Evolutionary conservation across 208 protist species (phyloP).

Genomic region (Acanthamoeba lugdunensis): DNA sequence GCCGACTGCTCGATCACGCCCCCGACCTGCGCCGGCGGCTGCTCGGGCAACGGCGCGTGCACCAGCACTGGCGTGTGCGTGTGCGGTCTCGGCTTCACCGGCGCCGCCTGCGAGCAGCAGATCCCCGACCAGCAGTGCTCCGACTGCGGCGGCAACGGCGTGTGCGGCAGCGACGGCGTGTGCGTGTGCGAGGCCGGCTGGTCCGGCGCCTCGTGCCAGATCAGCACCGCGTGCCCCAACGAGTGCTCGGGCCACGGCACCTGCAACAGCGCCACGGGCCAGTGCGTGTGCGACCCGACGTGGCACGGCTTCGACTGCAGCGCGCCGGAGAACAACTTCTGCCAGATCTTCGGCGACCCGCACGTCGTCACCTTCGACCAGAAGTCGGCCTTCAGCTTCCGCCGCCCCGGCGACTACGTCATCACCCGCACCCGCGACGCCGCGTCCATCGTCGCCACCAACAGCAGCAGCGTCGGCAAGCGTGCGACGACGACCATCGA

Average conservation of each 20-base stretch:
- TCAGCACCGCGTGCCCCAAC: constrained; percentile 44
- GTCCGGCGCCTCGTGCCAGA: neutral
- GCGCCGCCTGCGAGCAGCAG: neutral
- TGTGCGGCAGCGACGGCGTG: constrained; percentile 19
- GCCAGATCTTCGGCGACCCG: constrained; percentile 59
- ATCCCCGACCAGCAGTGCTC: neutral
- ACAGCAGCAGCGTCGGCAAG: neutral
- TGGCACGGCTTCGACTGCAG: constrained; percentile 45
- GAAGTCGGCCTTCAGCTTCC: constrained; percentile 49
- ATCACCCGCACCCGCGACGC: constrained; percentile 19
- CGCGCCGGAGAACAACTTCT: constrained; percentile 27
- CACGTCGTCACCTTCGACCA: constrained; percentile 17
- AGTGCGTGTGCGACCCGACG: constrained; percentile 19
- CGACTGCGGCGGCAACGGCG: constrained; percentile 37
- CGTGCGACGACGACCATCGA: constrained; percentile 2
- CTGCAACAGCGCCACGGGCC: constrained; percentile 1
- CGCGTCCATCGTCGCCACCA: neutral
- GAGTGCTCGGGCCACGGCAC: constrained; percentile 53
- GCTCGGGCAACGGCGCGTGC: constrained; percentile 47
- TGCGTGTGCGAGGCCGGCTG: constrained; percentile 51
- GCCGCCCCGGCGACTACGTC: constrained; percentile 30
- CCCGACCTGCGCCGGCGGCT: constrained; percentile 18
- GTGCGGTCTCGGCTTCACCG: constrained; percentile 47
- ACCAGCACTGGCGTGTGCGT: neutral
- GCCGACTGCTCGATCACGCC: constrained; percentile 40